These are phyloP conservation scores for Xylaria sp. DNA, from an alignment of 2,329 filamentous ascomycete genomes.

Conservation along the genomic window DNA sequence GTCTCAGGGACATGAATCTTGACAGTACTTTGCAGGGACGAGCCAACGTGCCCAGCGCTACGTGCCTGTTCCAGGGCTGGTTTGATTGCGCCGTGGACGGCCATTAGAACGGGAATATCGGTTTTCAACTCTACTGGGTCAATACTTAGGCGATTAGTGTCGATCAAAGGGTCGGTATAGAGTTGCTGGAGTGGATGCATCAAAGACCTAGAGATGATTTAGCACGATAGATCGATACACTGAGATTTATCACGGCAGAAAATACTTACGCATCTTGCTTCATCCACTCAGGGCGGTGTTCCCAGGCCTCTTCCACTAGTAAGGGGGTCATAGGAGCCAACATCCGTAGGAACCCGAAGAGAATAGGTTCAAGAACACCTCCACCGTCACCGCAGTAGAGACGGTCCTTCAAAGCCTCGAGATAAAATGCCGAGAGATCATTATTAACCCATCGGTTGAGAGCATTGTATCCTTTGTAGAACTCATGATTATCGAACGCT, in stretches of 20 bases:
- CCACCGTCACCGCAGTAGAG: slow-evolving; percentile 81
- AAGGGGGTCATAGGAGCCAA: slow-evolving; percentile 81
- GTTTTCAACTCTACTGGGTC: slow-evolving; percentile 48
- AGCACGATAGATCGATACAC: background rate
- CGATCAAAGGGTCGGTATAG: slow-evolving; percentile 52
- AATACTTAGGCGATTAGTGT: slow-evolving; percentile 46
- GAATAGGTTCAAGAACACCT: slow-evolving; percentile 69
- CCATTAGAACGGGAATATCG: slow-evolving; percentile 56
- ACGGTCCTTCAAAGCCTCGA: slow-evolving; percentile 90
- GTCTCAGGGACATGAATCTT: slow-evolving; percentile 53
- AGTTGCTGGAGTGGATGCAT: slow-evolving; percentile 54
- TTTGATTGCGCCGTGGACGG: slow-evolving; percentile 72
- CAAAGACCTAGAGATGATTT: slow-evolving; percentile 33
- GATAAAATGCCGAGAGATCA: slow-evolving; percentile 90
- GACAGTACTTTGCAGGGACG: slow-evolving; percentile 79
- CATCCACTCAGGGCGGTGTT: slow-evolving; percentile 72
- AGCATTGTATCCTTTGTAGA: slow-evolving; percentile 74
- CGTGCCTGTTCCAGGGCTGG: slow-evolving; percentile 75
- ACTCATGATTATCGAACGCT: slow-evolving; percentile 76
- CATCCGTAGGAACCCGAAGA: slow-evolving; percentile 76
- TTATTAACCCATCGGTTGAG: slow-evolving; percentile 82
- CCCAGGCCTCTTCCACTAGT: slow-evolving; percentile 88
- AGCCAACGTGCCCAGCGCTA: slow-evolving; percentile 73
- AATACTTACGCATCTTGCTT: slow-evolving; percentile 52
- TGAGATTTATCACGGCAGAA: too few relatives aligned